Evolutionary conservation across 2,329 filamentous ascomycete genomes (phyloP), one percentile per base, ranked within the genome.

Genomic region (Mycosphaerelloides madeirae): DNA sequence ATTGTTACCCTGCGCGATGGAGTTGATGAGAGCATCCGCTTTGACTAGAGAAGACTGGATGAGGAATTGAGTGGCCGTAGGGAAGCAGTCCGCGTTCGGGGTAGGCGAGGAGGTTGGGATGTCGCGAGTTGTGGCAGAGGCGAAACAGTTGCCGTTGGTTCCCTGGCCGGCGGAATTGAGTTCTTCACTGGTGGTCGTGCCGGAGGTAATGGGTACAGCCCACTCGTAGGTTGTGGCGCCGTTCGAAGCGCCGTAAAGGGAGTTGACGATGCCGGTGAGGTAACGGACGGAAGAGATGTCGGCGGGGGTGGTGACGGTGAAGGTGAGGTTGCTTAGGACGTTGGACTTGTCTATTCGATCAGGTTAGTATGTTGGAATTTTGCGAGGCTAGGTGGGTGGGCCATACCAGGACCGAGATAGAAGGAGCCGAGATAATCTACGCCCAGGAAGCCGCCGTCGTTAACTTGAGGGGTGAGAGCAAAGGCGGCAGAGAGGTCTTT

Each of bases 401-500:
- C 41, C 31, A 35, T 41, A 33, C 29, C 37, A 16, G 49, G 40
- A 3, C 49, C 49, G 9, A 52, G 46, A 18, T 49, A 52, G 44
- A 46, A 49, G 12, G 46, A 49, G 29, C 46, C 46, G 22, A 52
- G 49, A 22, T 44, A 49, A 19, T 40, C 42, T 13, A 34, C 42
- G 1, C 49, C 49, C 14, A 52, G 41, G 35, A 35, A 49, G 2
- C 44, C 44, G n/a, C 25, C 31, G 2, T 22, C 15, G 12, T 38
- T 18, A 19, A 38, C 22, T 20, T 40, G 29, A 1, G 46, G 41
- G 3, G 40, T 40, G 15, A 52, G 38, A 13, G 43, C 46, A 25
- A 52, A 52, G 9, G 49, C 40, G 3, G 38, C 46, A 3, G 44
- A 42, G 18, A 52, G 44, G 36, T 52, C 49, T 28, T 46, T 41